Base-by-base conservation (phyloP, 1,284 basidiomycete genomes). In the Inonotus obliquus region DNA sequence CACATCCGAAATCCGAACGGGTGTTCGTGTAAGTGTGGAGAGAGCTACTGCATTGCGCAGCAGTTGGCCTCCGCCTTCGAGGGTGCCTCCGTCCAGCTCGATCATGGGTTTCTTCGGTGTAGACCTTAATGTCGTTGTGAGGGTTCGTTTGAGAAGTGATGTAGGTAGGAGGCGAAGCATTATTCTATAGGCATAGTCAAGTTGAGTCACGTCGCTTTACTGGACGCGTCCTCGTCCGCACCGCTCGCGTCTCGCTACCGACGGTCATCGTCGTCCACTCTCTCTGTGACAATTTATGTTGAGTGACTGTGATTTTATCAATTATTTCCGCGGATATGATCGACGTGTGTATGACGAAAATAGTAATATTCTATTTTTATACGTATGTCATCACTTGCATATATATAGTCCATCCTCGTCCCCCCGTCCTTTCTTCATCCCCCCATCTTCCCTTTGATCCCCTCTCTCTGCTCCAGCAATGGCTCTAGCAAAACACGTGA, bases 21-120 rank as follows among this genome's bases (percentile, higher is more conserved):
- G 81, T 62, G 79, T 83, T 17, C 72, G 73, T 23, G 88, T 75
- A 17, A 91, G 73, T 4, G 82, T 80, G 35, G 88, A 81, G 38
- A 89, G 74, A 1, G 85, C 76, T 45, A 87, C 76, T 0, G 84
- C 74, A 67, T 88, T 89, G 52, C 88, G 82, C 19, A 91, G 73
- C 38, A 90, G 81, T 67, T 91, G 88, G 0, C 87, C 88, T 2
- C 88, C 88, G 7, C 89, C 88, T 74, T 81, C 80, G 38, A 81
- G 72, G 39, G 73, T 73, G 60, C 76, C 73, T 37, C 81, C 80
- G 63, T 82, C 80, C 29, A 82, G 41, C 14, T 55, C 54, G 49
- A 44, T 32, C 35, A 32, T 47, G 45, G n/a, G 35, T 9, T 35
- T 37, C 13, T 45, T 39, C 35, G 54, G 6, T 21, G 45, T 19